Base-by-base conservation (phyloP, 164 flowering plant genomes). In the Magnolia officinalis region DNA sequence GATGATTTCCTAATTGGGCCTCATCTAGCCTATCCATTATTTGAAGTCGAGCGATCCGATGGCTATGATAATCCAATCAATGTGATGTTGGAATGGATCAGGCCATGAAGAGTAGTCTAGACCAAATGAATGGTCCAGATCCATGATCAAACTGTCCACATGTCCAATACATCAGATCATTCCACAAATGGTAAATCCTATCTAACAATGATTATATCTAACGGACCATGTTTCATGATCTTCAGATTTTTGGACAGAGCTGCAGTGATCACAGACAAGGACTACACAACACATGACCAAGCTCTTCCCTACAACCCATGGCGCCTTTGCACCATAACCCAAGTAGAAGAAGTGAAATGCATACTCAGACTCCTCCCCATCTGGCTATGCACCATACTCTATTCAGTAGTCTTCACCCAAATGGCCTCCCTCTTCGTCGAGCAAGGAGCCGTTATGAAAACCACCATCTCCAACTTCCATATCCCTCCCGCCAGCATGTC, bases 401-500 rank as follows among this genome's bases (percentile, higher is more conserved):
- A 92, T 85, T 94, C 98, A 0, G 92, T 91, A 0, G 94, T 91
- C 58, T 94, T 90, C 85, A 91, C 96, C 8, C 97, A 94, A 67
- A 94, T 94, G 97, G 97, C 98, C 10, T 94, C 96, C 1, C 88
- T 94, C 71, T 94, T 94, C 69, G 96, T 94, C 7, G 98, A 89
- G 77, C 98, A 94, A 86, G 98, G 98, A 4, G 96, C 93, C 1
- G 90, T 91, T 64, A 94, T 94, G 98, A 88, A 85, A 61, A 86
- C 91, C 16, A 83, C 87, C 0, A 67, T 94, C 6, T 71, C 85
- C 10, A 80, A 78, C 80, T 94, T 92, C 83, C 76, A 73, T 45
- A 86, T 91, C 72, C 98, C 98, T 6, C 87, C 97, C 0, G 96
- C 98, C 65, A 89, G 98, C 87, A 94, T 94, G 97, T 94, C 97